Evolutionary conservation across 225 moss, liverwort and hornwort genomes (phyloP), one percentile per base, ranked within the genome.

Genomic region (Lunularia cruciata): DNA sequence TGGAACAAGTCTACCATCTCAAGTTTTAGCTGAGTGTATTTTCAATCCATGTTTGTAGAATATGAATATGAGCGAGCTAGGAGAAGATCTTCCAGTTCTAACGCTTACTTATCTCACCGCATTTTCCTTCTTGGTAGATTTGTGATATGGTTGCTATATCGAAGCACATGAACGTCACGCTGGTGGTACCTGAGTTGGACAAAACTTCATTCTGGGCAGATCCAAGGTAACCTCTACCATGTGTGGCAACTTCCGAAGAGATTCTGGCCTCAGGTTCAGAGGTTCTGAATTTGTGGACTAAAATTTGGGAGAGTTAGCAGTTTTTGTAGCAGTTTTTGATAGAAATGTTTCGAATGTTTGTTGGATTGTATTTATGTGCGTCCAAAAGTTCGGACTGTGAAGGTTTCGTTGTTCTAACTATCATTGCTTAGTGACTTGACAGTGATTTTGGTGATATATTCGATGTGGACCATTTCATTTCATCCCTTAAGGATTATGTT

Each of bases 371-470:
- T n/a, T n/a, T n/a, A n/a, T n/a, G n/a, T n/a, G n/a, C n/a, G n/a
- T n/a, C n/a, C n/a, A n/a, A n/a, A n/a, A n/a, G n/a, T n/a, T n/a
- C n/a, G n/a, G n/a, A n/a, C n/a, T n/a, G n/a, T n/a, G n/a, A n/a
- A n/a, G n/a, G n/a, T n/a, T n/a, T n/a, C n/a, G n/a, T n/a, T n/a
- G n/a, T n/a, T n/a, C n/a, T n/a, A n/a, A n/a, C n/a, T n/a, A n/a
- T n/a, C n/a, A n/a, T n/a, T n/a, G n/a, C n/a, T 1, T 22, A n/a
- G 10, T 52, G 68, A 13, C 49, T 38, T 32, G 3, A 31, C 89
- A 89, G 89, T 80, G 83, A 89, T 53, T 89, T 89, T 65, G 77
- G 72, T 18, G 92, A 92, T 20, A 91, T 96, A 15, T 96, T 96
- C 60, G 92, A 96, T 71, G 70, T 73, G 58, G 90, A 96, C 58